Evolutionary conservation across 495 filamentous ascomycete species (phyloP), one percentile per base, ranked within the genome.

Genomic region (Tuber magnatum): DNA sequence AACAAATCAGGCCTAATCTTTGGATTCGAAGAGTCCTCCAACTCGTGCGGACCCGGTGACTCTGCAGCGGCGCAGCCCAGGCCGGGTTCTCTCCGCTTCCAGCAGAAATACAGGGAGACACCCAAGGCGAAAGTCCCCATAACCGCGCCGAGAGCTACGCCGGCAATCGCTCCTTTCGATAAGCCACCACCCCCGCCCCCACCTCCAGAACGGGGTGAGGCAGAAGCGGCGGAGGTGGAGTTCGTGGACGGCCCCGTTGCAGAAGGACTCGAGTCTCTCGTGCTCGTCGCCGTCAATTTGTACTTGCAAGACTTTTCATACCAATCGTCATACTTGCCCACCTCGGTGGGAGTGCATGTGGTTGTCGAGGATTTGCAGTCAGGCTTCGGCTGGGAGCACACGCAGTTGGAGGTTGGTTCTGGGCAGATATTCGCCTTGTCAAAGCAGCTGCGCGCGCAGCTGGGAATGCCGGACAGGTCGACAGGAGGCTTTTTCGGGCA

Each of bases 371-470:
- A 44, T 2, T 8, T 41, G 38, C 73, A 75, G 6, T 16, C 18
- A 3, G 73, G 73, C 43, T 38, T 71, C 32, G 46, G 46, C 20
- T 42, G 20, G 7, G 73, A 71, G 73, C 73, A 75, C 22, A 75
- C 14, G 24, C 73, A 75, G 42, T 75, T 75, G 20, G 43, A 39
- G 1, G 73, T 75, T 10, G n/a, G 22, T 12, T 51, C 35, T 24
- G 2, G 6, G 78, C 68, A 20, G 39, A 75, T 22, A 32, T 71
- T 65, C 32, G 69, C 12, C 68, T 69, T 0, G 48, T 69, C 1
- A 46, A 43, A 43, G 74, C 68, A 38, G n/a, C 39, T 9, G 71
- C 56, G 14, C 43, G 68, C 73, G 42, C 73, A 75, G 1, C 38
- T 10, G 32, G 73, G 73, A 14, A 75, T 71, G 10, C 12, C 22